Evolutionary conservation across 345 rosid genomes (phyloP), one percentile per base, ranked within the genome.

Genomic region (Moringa oleifera): DNA sequence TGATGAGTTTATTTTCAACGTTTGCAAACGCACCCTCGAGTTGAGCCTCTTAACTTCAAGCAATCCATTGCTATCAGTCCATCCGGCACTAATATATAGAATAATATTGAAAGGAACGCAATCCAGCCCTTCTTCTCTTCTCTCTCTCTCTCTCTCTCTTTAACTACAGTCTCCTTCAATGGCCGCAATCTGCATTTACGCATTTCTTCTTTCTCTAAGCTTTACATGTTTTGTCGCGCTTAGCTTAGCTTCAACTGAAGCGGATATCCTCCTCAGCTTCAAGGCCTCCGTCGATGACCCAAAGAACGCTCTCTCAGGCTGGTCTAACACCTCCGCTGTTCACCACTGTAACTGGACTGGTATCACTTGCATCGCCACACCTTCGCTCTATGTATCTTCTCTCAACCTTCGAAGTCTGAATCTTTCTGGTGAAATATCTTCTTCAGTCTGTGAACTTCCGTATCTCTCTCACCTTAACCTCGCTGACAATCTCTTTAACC

Each of bases 301-400:
- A n/a, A 79, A 74, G 51, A 59, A 68, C 65, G 77, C 85, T 60
- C 95, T 92, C 55, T 85, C 93, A 67, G 66, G 63, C 59, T 92
- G 97, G 98, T 81, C 88, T 45, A 77, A 68, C 63, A 52, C 68
- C 51, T 89, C 93, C 0, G 58, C 59, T 41, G 54, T 55, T 64
- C 96, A 83, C 58, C 74, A 81, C 71, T 92, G 98, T 79, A 83
- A 84, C 80, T 92, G 98, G 98, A 77, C 95, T 51, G 98, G 97
- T 22, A 70, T 92, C 60, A 76, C 84, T 17, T 92, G 98, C 69
- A 72, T 70, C 22, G 31, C 80, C 55, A 50, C 85, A 18, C 72
- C 88, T 58, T 57, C 73, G 17, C 83, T 80, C 57, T 72, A 71
- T 70, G 87, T 92, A 18, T 81, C 88, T 52, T 80, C 93, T 50